Evolutionary conservation across 257 asterid species (phyloP).

Genomic region (Solanum gracilifrons): DNA sequence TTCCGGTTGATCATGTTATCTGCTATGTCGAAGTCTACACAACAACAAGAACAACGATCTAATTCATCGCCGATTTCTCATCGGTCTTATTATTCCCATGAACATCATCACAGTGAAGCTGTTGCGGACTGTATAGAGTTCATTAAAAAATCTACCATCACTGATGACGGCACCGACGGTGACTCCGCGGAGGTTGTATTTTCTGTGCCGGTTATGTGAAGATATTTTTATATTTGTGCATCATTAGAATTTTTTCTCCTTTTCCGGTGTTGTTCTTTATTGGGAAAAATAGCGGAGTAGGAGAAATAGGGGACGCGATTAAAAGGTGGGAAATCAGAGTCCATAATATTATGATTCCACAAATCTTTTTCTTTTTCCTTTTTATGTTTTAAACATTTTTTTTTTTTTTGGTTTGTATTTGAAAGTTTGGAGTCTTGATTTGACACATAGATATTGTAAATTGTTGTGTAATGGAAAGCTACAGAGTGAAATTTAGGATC

Average conservation of each 20-base stretch:
- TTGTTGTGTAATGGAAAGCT: background rate
- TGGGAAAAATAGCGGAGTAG: no score
- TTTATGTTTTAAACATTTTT: background rate
- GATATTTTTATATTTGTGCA: background rate
- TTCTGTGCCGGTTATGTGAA: slow-evolving; percentile 11
- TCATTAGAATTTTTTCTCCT: background rate
- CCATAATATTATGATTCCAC: background rate
- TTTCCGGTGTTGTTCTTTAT: background rate
- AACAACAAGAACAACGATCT: background rate
- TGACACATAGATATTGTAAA: background rate
- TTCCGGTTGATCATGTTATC: slow-evolving; percentile 30
- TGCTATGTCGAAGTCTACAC: slow-evolving; percentile 18
- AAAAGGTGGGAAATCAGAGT: background rate
- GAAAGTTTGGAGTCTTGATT: background rate
- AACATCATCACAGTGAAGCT: slow-evolving; percentile 27
- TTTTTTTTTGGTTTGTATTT: background rate
- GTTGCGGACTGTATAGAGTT: slow-evolving; percentile 42
- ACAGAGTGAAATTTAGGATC: background rate
- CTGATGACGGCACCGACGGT: slow-evolving; percentile 3
- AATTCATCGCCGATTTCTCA: background rate
- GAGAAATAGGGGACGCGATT: background rate
- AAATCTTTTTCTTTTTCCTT: background rate
- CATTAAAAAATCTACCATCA: slow-evolving; percentile 20
- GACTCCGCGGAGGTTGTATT: slow-evolving; percentile 6
- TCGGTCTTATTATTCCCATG: background rate